Conservation (phyloP, 1,139 yeast genomes). For the Saccharomyces pastorianus region DNA sequence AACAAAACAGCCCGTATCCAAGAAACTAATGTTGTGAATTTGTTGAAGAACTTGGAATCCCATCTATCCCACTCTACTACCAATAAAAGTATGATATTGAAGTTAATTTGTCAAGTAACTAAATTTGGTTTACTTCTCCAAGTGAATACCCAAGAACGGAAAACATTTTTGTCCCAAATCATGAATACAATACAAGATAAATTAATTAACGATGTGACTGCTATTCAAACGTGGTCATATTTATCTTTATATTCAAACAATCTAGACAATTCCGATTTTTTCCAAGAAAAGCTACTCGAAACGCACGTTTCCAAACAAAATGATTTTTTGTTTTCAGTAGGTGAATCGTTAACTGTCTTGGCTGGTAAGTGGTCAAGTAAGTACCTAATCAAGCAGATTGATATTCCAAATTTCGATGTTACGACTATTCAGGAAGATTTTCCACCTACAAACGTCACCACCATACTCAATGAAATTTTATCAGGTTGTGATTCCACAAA, state of each 20-base stretch:
- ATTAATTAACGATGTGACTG: conserved; percentile 54
- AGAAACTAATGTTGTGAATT: neutral
- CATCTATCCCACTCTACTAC: conserved; percentile 8
- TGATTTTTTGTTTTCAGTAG: conserved; percentile 68
- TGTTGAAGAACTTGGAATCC: conserved; percentile 3
- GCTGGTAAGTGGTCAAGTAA: conserved; percentile 74
- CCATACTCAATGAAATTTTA: conserved; percentile 44
- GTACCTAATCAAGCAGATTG: conserved; percentile 44
- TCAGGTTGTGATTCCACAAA: conserved; percentile 53
- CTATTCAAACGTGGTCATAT: conserved; percentile 49
- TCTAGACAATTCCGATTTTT: conserved; percentile 27
- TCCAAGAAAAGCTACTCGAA: conserved; percentile 45
- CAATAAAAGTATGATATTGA: conserved; percentile 34
- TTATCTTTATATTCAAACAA: conserved; percentile 40
- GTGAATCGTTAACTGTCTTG: conserved; percentile 71
- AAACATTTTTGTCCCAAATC: conserved; percentile 25
- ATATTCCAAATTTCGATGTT: conserved; percentile 31
- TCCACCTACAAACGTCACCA: conserved; percentile 4
- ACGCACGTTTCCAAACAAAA: conserved; percentile 61
- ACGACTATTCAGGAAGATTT: conserved; percentile 13
- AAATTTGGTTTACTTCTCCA: conserved; percentile 51
- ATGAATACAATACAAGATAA: conserved; percentile 15
- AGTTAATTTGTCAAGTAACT: conserved; percentile 47
- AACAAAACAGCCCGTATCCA: neutral
- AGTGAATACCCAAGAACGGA: conserved; percentile 14